Percentiles rank a stretch among this genome's conserved stretches.
Evolutionary conservation across 352 stramenopile genomes (phyloP).

Genomic region (Phytophthora ohioensis): DNA sequence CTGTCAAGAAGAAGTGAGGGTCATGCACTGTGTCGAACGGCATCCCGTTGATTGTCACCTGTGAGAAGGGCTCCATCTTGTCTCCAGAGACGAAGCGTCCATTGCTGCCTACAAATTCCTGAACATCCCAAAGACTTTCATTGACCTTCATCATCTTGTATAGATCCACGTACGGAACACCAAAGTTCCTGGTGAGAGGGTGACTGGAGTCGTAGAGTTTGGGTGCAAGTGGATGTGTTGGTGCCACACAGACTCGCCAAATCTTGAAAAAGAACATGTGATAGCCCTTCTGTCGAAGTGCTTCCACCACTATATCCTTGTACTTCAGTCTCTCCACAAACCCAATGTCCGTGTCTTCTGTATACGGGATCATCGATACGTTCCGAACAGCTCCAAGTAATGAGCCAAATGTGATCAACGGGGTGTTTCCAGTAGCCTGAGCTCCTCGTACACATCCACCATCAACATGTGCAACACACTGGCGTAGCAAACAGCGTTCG

Average conservation of each 20-base stretch:
- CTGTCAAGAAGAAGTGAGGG: conserved; percentile 39
- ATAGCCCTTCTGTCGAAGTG: conserved; percentile 52
- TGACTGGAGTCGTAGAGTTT: conserved; percentile 40
- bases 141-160: conserved; percentile 35
- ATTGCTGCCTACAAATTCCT: conserved; percentile 32
- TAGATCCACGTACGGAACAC: conserved; percentile 49
- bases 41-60: conserved; percentile 45
- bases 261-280: conserved; percentile 56
- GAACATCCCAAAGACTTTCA: conserved; percentile 32
- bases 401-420: conserved; percentile 52
- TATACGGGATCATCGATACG: conserved; percentile 58
- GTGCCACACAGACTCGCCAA: conserved; percentile 50
- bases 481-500: conserved; percentile 49
- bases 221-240: conserved; percentile 43
- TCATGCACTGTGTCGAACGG: conserved; percentile 49
- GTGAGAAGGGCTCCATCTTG: conserved; percentile 33
- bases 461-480: conserved; percentile 66
- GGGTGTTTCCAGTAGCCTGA: conserved; percentile 33
- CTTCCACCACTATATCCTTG: conserved; percentile 20
- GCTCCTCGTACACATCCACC: conserved; percentile 58
- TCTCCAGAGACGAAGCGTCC: conserved; percentile 13
- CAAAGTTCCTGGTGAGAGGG: conserved; percentile 19
- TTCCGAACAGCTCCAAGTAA: conserved; percentile 57
- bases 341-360: conserved; percentile 58
- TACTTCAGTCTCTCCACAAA: conserved; percentile 34